Base-by-base conservation (phyloP, 208 protist species). In the Tritrichomonas musculus region DNA sequence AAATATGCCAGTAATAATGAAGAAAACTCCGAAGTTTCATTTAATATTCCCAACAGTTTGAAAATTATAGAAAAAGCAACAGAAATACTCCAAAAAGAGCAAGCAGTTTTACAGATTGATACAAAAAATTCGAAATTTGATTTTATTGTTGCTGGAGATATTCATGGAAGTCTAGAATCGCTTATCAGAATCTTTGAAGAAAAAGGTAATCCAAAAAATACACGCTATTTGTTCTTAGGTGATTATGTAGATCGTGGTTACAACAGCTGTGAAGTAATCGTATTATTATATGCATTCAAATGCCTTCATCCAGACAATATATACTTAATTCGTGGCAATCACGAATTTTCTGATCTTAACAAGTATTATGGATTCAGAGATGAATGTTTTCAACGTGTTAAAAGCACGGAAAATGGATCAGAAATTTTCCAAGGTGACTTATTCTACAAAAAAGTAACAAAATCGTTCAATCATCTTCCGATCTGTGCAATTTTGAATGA, bases 181-280 rank as follows among this genome's bases (percentile, higher is more conserved):
- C 41, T 93, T 22, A 55, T 93, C 3, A 84, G 64, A 8, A 88
- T 93, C 2, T 93, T 93, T 41, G 20, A 55, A 9, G 30, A 39
- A 0, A 1, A 92, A 9, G 93, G 66, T 1, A 49, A 92, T 55
- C 93, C 93, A 20, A 55, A 4, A 11, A 22, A 53, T 33, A 84
- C 47, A 20, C 53, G 44, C 36, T 93, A 93, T 39, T 3, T 93
- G 20, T 93, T 93, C 22, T 33, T 73, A 8, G 93, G 93, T 1
- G 93, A 93, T 55, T 93, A 92, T 41, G 93, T 93, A 20, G 93
- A 93, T 77, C 33, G 93, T 20, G 93, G 93, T 11, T 22, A 60
- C 9, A 92, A 49, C 47, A 36, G n/a, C 13, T 27, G 84, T 44
- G 93, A 93, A 65, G 8, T 49, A 14, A 30, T 88, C 17, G 25